Percentiles rank a stretch among this genome's conserved stretches.
phyloP scores from a whole-genome alignment of 2,329 filamentous ascomycete genomes.

The Cucurbitaria berberidis region DNA sequence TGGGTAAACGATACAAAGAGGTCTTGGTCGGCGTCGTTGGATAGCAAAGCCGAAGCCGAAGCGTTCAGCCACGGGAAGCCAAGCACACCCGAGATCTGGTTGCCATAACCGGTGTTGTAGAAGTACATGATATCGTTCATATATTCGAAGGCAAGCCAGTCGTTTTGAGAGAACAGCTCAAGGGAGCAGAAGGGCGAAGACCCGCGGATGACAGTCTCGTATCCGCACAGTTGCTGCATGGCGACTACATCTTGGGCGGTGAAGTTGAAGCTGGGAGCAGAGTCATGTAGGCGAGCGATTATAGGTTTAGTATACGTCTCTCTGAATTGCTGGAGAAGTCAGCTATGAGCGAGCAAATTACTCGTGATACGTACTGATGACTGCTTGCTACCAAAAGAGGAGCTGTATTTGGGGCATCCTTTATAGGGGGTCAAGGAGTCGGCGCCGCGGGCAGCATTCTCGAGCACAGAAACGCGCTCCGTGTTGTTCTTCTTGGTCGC shows the following conservation, averaged over 20 bases:
- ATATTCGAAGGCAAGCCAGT: slow-evolving; percentile 72
- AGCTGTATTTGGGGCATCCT: slow-evolving; percentile 67
- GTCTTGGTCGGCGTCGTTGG: slow-evolving; percentile 59
- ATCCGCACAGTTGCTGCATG: slow-evolving; percentile 70
- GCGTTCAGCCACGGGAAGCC: slow-evolving; percentile 72
- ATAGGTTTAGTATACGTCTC: slow-evolving; percentile 67
- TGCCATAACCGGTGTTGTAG: slow-evolving; percentile 71
- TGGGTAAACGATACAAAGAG: slow-evolving; percentile 73
- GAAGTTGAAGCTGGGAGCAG: slow-evolving; percentile 67
- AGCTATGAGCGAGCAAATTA: neutral
- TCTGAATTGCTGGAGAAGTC: slow-evolving; percentile 50
- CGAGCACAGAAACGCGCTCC: slow-evolving; percentile 61
- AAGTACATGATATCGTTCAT: slow-evolving; percentile 68
- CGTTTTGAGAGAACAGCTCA: slow-evolving; percentile 64
- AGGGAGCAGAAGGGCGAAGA: slow-evolving; percentile 67
- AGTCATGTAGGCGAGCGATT: slow-evolving; percentile 60
- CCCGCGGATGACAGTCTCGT: slow-evolving; percentile 69
- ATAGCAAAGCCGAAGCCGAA: slow-evolving; percentile 59
- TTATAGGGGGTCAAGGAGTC: slow-evolving; percentile 69
- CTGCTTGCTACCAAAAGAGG: slow-evolving; percentile 63
- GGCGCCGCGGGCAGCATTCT: slow-evolving; percentile 64
- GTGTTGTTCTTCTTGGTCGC: slow-evolving; percentile 61
- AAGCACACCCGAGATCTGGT: slow-evolving; percentile 61
- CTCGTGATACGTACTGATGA: slow-evolving; percentile 42
- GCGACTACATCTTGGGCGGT: slow-evolving; percentile 67